A percentile compares a stretch with the other conserved stretches of the same genome.
These are phyloP conservation scores for Akanthomyces muscarius DNA, from an alignment of 2,329 filamentous ascomycete genomes.

Conservation along the genomic window DNA sequence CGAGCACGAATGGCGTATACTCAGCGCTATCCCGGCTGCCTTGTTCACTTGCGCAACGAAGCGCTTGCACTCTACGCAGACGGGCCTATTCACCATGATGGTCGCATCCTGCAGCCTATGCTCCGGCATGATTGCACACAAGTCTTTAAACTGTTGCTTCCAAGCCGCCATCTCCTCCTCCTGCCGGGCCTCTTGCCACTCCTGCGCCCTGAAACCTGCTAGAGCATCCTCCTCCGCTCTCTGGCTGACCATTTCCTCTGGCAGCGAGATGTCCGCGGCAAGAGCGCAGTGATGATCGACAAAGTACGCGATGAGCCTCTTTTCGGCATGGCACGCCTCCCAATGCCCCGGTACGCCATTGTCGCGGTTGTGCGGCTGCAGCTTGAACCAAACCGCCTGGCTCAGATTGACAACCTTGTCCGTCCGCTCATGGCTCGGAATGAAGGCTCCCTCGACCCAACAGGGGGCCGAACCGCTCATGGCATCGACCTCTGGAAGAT, in stretches of 20 bases:
- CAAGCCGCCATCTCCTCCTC: background rate
- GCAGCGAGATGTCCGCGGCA: background rate
- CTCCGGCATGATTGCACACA: background rate
- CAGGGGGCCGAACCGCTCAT: background rate
- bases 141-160: background rate
- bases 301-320: background rate
- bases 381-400: background rate
- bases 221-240: no score
- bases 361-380: background rate
- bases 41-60: background rate
- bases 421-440: background rate
- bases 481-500: background rate
- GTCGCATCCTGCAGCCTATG: background rate
- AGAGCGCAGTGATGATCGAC: background rate
- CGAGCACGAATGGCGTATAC: background rate
- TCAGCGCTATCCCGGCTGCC: background rate
- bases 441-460: background rate
- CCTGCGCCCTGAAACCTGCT: no score
- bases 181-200: no score
- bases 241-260: background rate
- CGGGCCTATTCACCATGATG: background rate
- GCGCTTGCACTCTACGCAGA: background rate
- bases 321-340: background rate
- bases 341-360: background rate
- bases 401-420: background rate